Base-by-base conservation (phyloP, 228 moss, liverwort and hornwort genomes). In the Sphagnum magellanicum region DNA sequence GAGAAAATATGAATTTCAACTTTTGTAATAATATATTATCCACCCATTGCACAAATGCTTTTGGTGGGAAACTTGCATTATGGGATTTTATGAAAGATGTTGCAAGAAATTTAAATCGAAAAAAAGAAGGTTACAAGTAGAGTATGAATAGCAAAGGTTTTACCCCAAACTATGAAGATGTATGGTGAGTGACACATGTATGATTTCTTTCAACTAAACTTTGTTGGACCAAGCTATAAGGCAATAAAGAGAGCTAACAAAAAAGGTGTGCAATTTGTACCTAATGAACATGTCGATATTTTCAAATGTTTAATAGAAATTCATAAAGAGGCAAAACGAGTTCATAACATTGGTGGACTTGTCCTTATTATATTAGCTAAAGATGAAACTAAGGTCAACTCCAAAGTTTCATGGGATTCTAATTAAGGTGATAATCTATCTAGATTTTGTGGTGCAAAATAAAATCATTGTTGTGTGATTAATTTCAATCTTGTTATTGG, bases 11-110 rank as follows among this genome's bases (percentile, higher is more conserved):
- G 15, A 1, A 0, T 8, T 10, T 65, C 9, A 65, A 9, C 6
- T 65, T 65, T 5, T 65, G 65, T 46, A 50, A 49, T 49, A 65
- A 65, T 15, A 8, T 65, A 6, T 10, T 65, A 4, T 4, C 50
- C 49, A 8, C 65, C 15, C 47, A 65, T 15, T 0, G 0, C 10
- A 10, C 50, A 8, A 10, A 13, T 6, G 68, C 60, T 0, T 74
- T 68, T 48, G 62, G n/a, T 0, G 67, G 68, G 0, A 68, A 68
- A 6, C 13, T 0, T 15, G 62, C 60, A 6, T 11, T 68, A 4
- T 74, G 61, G 74, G 46, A 74, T 52, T 62, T 67, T 4, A 11
- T 67, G 16, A 59, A n/a, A 11, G 60, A 73, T 48, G 50, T 73
- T 5, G 59, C 51, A 5, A 1, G 46, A 0, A 73, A 67, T 12